Base-by-base conservation (phyloP, 225 moss, liverwort and hornwort genomes). In the Pseudisothecium myosuroides region DNA sequence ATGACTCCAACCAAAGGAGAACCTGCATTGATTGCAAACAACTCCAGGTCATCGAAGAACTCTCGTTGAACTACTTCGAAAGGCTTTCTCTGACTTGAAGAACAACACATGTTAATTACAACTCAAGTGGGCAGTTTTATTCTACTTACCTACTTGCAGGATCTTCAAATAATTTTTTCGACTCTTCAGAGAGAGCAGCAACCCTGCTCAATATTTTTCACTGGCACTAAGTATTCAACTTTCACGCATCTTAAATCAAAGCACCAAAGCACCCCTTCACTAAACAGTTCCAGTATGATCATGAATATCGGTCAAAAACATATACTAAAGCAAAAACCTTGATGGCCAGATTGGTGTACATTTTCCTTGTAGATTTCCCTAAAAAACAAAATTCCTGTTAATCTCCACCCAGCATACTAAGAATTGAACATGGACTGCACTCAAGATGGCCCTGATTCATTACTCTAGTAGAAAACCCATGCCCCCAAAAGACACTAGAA, bases 1-100 rank as follows among this genome's bases (percentile, higher is more conserved):
- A 93, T 96, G 96, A 90, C 97, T 98, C 98, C 98, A 98, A 80
- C 98, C 98, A 87, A 96, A 98, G 63, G 94, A 93, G 80, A 96
- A 98, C 85, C 98, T 98, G 94, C 86, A 88, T 89, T 81, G 54
- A 71, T 50, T 77, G 68, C 87, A 85, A 71, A 84, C 32, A 87
- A 78, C 39, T 63, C 81, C 41, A 64, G 23, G 77, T 84, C 82
- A 92, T 72, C 55, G 22, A 63, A 83, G 22, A 52, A 63, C 75
- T 76, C 66, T 55, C 66, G 56, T 81, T 76, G 58, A 55, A 80
- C 60, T 79, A 52, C n/a, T 79, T 88, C 39, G 18, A 75, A 80
- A n/a, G 52, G 34, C 49, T 62, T 71, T 50, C 58, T 60, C 39
- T 63, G 32, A 60, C 54, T 85, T 50, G n/a, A 45, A 64, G 55